Evolutionary conservation across 176 grass and related monocot species (phyloP).

Genomic region (Aegilops tauschii): DNA sequence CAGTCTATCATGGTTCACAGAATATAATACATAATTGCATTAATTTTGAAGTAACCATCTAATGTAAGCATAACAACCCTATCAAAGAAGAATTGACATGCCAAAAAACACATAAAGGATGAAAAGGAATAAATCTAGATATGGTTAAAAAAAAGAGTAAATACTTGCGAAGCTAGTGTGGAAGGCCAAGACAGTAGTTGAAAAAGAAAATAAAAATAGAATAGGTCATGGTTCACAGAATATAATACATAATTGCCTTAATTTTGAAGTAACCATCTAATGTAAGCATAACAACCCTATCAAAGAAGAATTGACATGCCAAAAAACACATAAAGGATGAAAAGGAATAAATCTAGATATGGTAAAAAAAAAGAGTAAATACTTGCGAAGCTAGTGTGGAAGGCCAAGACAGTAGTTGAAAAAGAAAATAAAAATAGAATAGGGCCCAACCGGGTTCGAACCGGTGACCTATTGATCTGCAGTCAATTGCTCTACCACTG

Average conservation of each 20-base stretch:
- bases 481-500: conserved; percentile 98
- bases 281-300: not conserved
- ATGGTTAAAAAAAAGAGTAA: not conserved
- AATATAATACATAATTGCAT: not conserved
- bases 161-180: not conserved
- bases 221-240: not conserved
- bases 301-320: not conserved
- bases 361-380: not conserved
- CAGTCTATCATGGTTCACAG: not conserved
- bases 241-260: not conserved
- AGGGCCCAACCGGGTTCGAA: conserved; percentile 98
- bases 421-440: not conserved
- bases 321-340: not conserved
- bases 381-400: not conserved
- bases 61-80: not conserved
- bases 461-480: conserved; percentile 97
- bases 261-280: not conserved
- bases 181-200: not conserved
- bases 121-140: not conserved
- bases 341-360: not conserved
- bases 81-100: not conserved
- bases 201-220: not conserved
- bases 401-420: not conserved
- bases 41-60: not conserved
- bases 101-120: not conserved